Conservation (phyloP, 2,329 filamentous ascomycete species). For the Coniochaeta pulveracea region DNA sequence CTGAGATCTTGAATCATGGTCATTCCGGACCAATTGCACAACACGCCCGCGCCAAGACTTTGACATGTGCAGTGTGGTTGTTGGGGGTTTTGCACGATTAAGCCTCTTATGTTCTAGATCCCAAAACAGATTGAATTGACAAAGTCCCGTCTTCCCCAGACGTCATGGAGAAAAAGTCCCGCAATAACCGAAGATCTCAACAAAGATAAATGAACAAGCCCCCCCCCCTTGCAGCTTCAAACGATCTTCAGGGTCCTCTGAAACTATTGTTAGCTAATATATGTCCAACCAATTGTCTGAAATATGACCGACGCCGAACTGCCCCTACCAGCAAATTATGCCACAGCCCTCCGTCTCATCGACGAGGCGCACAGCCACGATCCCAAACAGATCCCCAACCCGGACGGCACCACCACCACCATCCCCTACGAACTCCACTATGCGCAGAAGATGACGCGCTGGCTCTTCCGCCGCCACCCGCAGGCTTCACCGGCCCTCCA, state of each 20-base stretch:
- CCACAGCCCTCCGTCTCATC: slow-evolving; percentile 52
- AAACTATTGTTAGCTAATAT: background rate
- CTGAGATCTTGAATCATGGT: too few relatives aligned
- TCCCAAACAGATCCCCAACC: slow-evolving; percentile 41
- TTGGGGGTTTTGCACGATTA: too few relatives aligned
- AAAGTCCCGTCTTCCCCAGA: too few relatives aligned
- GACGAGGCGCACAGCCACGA: slow-evolving; percentile 63
- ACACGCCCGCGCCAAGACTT: too few relatives aligned
- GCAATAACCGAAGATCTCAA: background rate
- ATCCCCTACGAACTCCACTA: slow-evolving; percentile 75
- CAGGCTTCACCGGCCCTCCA: slow-evolving; percentile 54
- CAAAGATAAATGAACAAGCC: background rate
- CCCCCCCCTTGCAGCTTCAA: slow-evolving; percentile 4
- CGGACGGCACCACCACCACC: slow-evolving; percentile 22
- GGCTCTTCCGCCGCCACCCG: slow-evolving; percentile 51
- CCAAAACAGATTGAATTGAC: too few relatives aligned
- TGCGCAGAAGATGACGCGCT: slow-evolving; percentile 66
- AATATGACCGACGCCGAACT: slow-evolving; percentile 15
- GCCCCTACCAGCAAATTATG: slow-evolving; percentile 27
- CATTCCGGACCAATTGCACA: too few relatives aligned
- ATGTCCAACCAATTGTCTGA: slow-evolving; percentile 1
- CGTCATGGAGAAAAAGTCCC: background rate
- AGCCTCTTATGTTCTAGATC: too few relatives aligned
- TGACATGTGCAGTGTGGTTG: too few relatives aligned
- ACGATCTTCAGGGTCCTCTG: background rate